Evolutionary conservation across 2,329 filamentous ascomycete genomes (phyloP), one percentile per base, ranked within the genome.

Genomic region (Colletotrichum chlorophyti): DNA sequence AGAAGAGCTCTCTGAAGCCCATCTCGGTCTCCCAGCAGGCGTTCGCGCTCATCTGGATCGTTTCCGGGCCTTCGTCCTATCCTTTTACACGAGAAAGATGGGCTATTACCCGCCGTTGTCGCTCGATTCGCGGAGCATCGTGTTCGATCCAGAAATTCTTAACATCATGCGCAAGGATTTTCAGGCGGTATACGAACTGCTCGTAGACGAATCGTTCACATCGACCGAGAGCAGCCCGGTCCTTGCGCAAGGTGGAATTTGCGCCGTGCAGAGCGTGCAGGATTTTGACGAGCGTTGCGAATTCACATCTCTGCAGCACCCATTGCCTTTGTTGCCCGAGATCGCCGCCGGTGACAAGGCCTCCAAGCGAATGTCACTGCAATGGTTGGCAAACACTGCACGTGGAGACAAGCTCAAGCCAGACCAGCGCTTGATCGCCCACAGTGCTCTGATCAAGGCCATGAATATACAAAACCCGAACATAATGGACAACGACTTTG

Each of bases 21-120:
- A 87, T 50, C 74, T 92, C n/a, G 88, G 88, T 2, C 78, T 93
- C 1, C 78, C 86, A 1, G 71, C 79, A 1, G 83, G 80, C 1
- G 82, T 85, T 4, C 78, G 87, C 62, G 79, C 83, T 3, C 91
- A 95, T 65, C 80, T 94, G 1, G 86, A 92, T 61, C 83, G 84
- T 2, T 94, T 94, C 69, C 81, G 90, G 42, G 81, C 83, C 8
- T 90, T 91, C 62, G 71, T 95, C 1, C 78, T 87, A 23, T 78
- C 79, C 0, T 89, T 86, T 65, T 93, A 92, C 67, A 77, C 84
- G 1, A 78, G 82, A 0, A 87, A 86, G 51, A 80, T 91, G 27
- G 89, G 90, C 5, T 88, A 87, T 64, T 94, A 90, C 72, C 91
- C 91, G 1, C 90, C 90, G 0, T 74, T 75, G 2, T 70, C 74